phyloP scores from a whole-genome alignment of 176 grass and related monocot genomes.

The Carex kokanica region DNA sequence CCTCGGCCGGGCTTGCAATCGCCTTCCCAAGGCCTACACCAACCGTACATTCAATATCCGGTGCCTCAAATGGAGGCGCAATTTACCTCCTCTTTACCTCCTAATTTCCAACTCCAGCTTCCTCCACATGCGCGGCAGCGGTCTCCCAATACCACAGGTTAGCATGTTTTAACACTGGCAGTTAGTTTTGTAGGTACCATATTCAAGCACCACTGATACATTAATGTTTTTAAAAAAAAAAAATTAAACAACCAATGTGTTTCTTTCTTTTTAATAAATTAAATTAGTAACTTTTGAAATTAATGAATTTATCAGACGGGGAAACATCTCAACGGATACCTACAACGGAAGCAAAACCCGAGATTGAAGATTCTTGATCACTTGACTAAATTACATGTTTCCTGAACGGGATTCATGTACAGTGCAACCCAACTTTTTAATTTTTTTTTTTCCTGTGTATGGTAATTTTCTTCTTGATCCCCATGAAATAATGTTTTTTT shows the following conservation, averaged over 20 bases:
- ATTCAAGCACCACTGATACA: background rate
- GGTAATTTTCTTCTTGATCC: conserved; percentile 38
- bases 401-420: conserved; percentile 10
- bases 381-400: background rate
- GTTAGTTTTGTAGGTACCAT: background rate
- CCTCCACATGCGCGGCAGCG: conserved; percentile 54
- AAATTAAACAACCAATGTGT: background rate
- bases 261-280: background rate
- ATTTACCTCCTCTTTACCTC: conserved; percentile 46
- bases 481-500: conserved; percentile 50
- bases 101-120: conserved; percentile 64
- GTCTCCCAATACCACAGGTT: conserved; percentile 40
- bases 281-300: background rate
- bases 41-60: conserved; percentile 43
- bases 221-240: background rate
- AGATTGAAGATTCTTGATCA: conserved; percentile 6
- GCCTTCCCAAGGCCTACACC: conserved; percentile 32
- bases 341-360: conserved; percentile 20
- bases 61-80: conserved; percentile 37
- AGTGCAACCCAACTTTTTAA: background rate
- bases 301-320: conserved; percentile 38
- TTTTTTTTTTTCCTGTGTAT: background rate
- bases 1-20: conserved; percentile 44
- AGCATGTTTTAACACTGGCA: background rate
- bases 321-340: conserved; percentile 36